Evolutionary conservation across 495 filamentous ascomycete genomes (phyloP).

Genomic region (Penicillium goetzii): DNA sequence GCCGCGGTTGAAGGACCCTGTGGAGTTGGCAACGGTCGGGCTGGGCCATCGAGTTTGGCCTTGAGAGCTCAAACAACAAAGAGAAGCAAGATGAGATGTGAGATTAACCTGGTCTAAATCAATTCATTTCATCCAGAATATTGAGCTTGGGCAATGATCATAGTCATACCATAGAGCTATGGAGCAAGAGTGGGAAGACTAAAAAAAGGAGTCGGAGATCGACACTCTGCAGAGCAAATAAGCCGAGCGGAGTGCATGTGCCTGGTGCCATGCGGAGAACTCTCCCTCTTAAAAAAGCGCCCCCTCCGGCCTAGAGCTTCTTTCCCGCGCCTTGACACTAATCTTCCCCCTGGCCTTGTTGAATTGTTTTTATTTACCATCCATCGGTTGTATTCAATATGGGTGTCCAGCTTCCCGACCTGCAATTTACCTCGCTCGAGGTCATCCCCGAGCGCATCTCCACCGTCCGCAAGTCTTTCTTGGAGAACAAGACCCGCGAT

Average conservation of each 20-base stretch:
- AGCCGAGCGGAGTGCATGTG: conserved; percentile 30
- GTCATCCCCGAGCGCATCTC: conserved; percentile 63
- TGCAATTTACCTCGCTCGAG: conserved; percentile 69
- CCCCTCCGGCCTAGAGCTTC: not conserved
- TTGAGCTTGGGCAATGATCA: not conserved
- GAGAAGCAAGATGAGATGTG: not conserved
- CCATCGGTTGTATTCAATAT: conserved; percentile 16
- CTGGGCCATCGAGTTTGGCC: not conserved
- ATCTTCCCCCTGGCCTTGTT: not conserved
- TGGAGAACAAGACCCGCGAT: conserved; percentile 76
- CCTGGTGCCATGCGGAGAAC: conserved; percentile 33
- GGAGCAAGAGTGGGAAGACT: not conserved
- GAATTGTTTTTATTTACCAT: conserved; percentile 10
- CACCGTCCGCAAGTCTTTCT: conserved; percentile 65
- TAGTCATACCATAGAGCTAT: not conserved
- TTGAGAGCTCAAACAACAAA: not conserved
- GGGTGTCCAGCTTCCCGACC: conserved; percentile 51
- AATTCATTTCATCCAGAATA: not conserved
- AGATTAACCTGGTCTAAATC: not conserved
- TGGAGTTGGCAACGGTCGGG: not conserved
- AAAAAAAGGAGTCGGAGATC: conserved; percentile 17
- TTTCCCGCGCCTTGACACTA: not conserved
- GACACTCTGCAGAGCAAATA: conserved; percentile 16
- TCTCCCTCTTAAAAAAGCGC: not conserved
- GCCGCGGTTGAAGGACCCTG: conserved; percentile 20